Base-by-base conservation (phyloP, 306 rosid genomes). In the Prunus campanulata region DNA sequence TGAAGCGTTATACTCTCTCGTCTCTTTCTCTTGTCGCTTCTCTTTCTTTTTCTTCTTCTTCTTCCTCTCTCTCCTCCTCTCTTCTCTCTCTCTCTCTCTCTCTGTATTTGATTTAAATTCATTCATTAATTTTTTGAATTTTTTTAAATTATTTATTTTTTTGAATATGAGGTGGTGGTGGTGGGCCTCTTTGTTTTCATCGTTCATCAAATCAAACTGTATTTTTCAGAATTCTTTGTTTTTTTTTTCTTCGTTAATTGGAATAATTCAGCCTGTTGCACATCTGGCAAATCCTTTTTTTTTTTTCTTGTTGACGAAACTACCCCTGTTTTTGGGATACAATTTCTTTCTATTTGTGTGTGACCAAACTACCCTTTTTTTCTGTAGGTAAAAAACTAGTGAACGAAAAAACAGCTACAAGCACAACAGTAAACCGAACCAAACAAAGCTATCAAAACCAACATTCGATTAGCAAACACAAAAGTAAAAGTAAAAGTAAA, bases 161-260 rank as follows among this genome's bases (percentile, higher is more conserved):
- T 66, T 11, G 35, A 16, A 18, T 51, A 15, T 2, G 2, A 49
- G 66, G 35, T 60, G 25, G 56, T 10, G 44, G 46, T 8, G 47
- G 57, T 48, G 48, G 55, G 48, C 56, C 67, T 48, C 81, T 80
- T 86, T 68, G 84, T 68, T 76, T 81, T 77, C 77, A 74, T 85
- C 77, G 83, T 54, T 82, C 60, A 84, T 56, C 85, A 42, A 65
- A 84, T 56, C 85, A 22, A 24, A 12, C 52, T 65, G 65, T 29
- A 51, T 47, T 67, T 80, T 42, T 60, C 54, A 35, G n/a, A 77
- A 56, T 77, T 63, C 20, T 30, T 27, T 42, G 8, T 20, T 22
- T 59, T 59, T 15, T 15, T 6, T 12, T 0, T 35, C 51, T 1
- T 68, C 6, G 8, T 30, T 69, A 65, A 68, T 57, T 63, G 74